Evolutionary conservation across 805 yeast genomes (phyloP), one percentile per base, ranked within the genome.

Genomic region (Cyberlindnera mrakii): DNA sequence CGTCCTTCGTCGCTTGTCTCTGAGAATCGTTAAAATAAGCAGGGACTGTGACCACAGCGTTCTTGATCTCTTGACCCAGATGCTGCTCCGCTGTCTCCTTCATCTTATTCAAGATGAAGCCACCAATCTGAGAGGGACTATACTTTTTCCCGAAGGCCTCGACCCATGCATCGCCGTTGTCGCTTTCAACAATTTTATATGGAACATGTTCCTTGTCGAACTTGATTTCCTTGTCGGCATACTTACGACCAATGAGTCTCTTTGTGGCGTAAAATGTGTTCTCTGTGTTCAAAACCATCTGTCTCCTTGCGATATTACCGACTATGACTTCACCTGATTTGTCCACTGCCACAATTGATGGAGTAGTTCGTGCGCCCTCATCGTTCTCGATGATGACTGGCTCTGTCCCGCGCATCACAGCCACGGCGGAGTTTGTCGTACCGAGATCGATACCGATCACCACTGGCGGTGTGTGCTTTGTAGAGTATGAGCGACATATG

Each of bases 401-500:
- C 25, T 73, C 70, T 50, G 76, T 68, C 37, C 83, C 82, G 53
- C 77, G 76, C 67, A 82, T 80, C 43, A 82, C 68, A 10, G 95
- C 95, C 29, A 85, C 91, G 3, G 93, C 95, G 35, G 91, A 83
- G 65, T 85, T 85, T 35, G 95, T 85, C 18, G 95, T 85, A 23
- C 95, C 95, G 44, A 85, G 64, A 63, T 85, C 95, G 49, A 85
- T 85, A 45, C 95, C 95, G 39, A 83, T 77, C 5, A 83, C 88
- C 1, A 50, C 47, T 15, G 41, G 33, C 16, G 37, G 25, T 5
- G 30, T 29, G 31, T 23, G 27, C 4, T 23, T 23, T 23, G 27
- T 23, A 8, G 27, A 23, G 9, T 23, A 23, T 23, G 27, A 23
- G 27, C 20, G 30, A 16, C 7, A n/a, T 19, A n/a, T 5, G 9